Evolutionary conservation across 2,329 filamentous ascomycete species (phyloP), one percentile per base, ranked within the genome.

Genomic region (Pseudofabraea citricarpa): DNA sequence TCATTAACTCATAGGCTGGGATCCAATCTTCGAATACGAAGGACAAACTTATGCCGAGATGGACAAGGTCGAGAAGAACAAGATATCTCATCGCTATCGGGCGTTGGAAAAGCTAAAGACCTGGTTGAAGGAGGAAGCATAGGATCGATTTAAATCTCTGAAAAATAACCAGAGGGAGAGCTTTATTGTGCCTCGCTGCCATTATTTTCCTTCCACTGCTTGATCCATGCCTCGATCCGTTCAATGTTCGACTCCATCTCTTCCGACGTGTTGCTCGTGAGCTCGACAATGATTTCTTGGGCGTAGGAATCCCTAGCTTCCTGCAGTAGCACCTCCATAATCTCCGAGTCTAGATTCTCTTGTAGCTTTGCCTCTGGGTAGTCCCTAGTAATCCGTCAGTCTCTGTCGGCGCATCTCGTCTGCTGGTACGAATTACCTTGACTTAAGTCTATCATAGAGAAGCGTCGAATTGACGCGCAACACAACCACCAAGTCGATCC

Each of bases 41-140:
- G 90, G 90, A 32, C 72, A 88, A 67, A 98, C 93, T 70, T 85
- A 95, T 63, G 93, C 93, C 21, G 93, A 98, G 70, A 98, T 98
- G 93, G 85, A 89, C 40, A 90, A 86, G 65, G 68, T 64, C 8
- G 79, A 82, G 62, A 94, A 94, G 81, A 98, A 97, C 70, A 80
- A 82, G 60, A 88, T 98, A 58, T 96, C 90, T 20, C 93, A 98
- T 68, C 85, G 93, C 33, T 84, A 79, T 52, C 87, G 84, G 59
- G 93, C 93, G n/a, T 70, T 98, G 41, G 76, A 81, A 52, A 95
- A 95, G 68, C 73, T 98, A 51, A 87, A 88, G 60, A 74, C 73
- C 26, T 97, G 91, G 89, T 75, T 95, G 15, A 42, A 57, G 46
- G 52, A 60, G 39, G 41, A 47, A 8, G 33, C 35, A 37, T 41